Evolutionary conservation across 2,329 filamentous ascomycete genomes (phyloP).

Genomic region (Cercospora nicotianae): DNA sequence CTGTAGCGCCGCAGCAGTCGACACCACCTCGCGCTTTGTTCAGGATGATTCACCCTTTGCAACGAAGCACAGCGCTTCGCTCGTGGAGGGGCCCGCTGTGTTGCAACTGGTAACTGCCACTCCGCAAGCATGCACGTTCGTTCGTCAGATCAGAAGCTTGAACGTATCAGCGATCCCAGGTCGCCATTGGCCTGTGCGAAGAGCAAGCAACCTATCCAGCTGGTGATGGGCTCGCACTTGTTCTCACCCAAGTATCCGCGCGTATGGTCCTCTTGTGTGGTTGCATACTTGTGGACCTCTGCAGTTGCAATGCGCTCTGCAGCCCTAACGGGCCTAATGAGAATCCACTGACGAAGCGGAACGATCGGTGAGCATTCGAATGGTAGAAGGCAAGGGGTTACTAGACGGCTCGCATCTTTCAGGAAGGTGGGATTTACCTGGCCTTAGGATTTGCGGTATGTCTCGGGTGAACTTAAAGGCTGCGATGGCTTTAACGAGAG

Average conservation of each 20-base stretch:
- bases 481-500: not conserved
- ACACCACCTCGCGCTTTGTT: not conserved
- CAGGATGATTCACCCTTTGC: not conserved
- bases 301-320: not conserved
- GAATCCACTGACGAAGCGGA: not conserved
- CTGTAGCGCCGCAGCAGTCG: not conserved
- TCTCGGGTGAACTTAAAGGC: conserved; percentile 1
- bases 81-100: not conserved
- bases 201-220: not conserved
- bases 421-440: not conserved
- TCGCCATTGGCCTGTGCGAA: not conserved
- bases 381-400: not conserved
- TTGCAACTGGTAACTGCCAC: not conserved
- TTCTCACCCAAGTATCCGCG: not conserved
- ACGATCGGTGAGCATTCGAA: not conserved
- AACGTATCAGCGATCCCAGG: not conserved
- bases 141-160: not conserved
- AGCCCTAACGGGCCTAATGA: not conserved
- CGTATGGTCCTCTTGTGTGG: not conserved
- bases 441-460: not conserved
- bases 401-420: not conserved
- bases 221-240: not conserved
- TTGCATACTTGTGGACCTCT: not conserved
- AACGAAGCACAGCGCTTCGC: not conserved
- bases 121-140: not conserved